Evolutionary conservation across 306 rosid genomes (phyloP), one percentile per base, ranked within the genome.

Genomic region (Rosa chinensis): DNA sequence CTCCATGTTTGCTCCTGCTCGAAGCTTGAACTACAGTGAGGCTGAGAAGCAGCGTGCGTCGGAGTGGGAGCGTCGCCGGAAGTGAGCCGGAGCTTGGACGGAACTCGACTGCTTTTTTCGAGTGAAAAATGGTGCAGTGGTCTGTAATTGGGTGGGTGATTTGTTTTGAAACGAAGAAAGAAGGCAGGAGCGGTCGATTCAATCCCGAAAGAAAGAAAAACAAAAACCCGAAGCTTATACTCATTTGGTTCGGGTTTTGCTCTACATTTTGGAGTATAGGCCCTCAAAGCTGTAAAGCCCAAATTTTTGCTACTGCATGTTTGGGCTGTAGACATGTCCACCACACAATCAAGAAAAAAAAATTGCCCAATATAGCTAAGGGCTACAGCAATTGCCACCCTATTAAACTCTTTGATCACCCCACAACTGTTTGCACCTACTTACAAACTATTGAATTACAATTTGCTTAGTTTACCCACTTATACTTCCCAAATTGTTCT

Each of bases 1-100:
- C 52, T 52, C 86, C 83, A 75, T 83, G 68, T 14, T 28, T 62
- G 68, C 10, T 28, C 56, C 42, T 62, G 42, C 10, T 25, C 67
- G 37, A 62, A 37, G 47, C 12, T 18, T 35, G 12, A 37, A 39
- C 12, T 37, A 6, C 13, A 16, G 42, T 35, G 70, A 66, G 45
- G 6, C 10, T 8, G 39, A 28, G 10, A 62, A 37, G 18, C 42
- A 13, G 68, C 12, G 37, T 12, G 42, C 68, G 42, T 28, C 35
- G 37, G 66, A 21, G 32, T 21, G 6, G 32, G 32, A 8, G 5
- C 14, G 32, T 58, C 63, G 32, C 14, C 11, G 64, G 5, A 58
- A 23, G 40, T 23, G 5, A 16, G 8, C 35, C 37, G 37, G 32
- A 59, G 66, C 3, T 59, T 59, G 39, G 6, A 11, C 67, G 13